Base-by-base conservation (phyloP, 805 yeast species). In the Tetrapisispora pingtungensis region DNA sequence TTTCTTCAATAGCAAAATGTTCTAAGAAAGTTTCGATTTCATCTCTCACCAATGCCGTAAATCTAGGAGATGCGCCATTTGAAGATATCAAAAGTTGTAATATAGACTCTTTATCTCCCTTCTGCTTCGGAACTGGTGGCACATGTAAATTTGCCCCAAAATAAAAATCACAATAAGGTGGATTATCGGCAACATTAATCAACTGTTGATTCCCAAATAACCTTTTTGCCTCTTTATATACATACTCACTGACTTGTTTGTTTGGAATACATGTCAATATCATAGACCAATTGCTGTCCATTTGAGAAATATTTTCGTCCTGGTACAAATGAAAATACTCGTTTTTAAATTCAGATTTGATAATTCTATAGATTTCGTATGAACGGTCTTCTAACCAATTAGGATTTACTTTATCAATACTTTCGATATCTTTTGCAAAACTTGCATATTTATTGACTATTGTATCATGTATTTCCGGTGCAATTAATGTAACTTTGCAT, bases 171-270 rank as follows among this genome's bases (percentile, higher is more conserved):
- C 68, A 64, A 15, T 61, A 40, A 2, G 57, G 55, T 10, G 66
- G 66, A 14, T 58, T 56, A 41, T 64, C 68, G 7, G 67, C 66
- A 10, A 64, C 65, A 40, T 64, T 64, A n/a, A 63, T 53, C 43
- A 57, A 37, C 35, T 60, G 62, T 22, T 54, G 56, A 7, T 48
- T 42, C 4, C 66, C 66, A 31, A 55, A 58, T 15, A 40, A 42
- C 12, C 37, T 15, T 24, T 55, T 55, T 6, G 54, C 49, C 24
- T 55, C 51, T 7, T 49, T 43, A 41, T 57, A 59, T 1, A 62
- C 52, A 19, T 44, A 41, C 40, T 53, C 52, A 12, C 65, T 56
- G 27, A 49, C 19, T 3, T 20, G 32, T 8, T 44, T 49, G 41
- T 62, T 54, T 12, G 64, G 59, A 6, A 63, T 55, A 34, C 66